Conservation (phyloP, 1,139 yeast genomes). For the Pichia sp. region DNA sequence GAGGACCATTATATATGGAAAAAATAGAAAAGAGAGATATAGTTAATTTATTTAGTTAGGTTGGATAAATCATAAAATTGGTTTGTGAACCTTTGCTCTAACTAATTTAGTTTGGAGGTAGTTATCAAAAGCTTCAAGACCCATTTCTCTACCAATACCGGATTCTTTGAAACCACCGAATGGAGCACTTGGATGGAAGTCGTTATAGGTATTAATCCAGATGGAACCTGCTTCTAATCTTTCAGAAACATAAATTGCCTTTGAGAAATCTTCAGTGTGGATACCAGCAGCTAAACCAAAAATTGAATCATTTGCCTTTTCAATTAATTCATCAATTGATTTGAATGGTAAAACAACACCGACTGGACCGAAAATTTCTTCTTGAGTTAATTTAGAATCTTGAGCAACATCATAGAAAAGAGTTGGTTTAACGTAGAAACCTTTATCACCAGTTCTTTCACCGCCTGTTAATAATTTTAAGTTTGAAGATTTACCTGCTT, state of each 20-base stretch:
- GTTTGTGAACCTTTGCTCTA: conserved; percentile 36
- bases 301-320: conserved; percentile 62
- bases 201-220: conserved; percentile 80
- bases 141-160: conserved; percentile 92
- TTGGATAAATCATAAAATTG: conserved; percentile 11
- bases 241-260: conserved; percentile 58
- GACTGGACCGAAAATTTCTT: conserved; percentile 87
- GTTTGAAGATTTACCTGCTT: conserved; percentile 68
- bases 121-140: conserved; percentile 74
- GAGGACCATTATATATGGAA: too few species aligned
- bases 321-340: conserved; percentile 63
- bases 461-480: conserved; percentile 76
- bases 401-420: conserved; percentile 65
- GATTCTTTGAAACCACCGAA: conserved; percentile 83
- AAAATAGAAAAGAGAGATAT: neutral
- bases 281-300: conserved; percentile 86
- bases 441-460: conserved; percentile 57
- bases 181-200: conserved; percentile 71
- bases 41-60: too few species aligned
- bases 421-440: conserved; percentile 76
- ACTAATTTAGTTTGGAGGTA: conserved; percentile 81
- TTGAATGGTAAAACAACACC: conserved; percentile 68
- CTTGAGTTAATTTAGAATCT: conserved; percentile 62
- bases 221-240: conserved; percentile 73
- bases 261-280: conserved; percentile 58